phyloP scores from a whole-genome alignment of 768 basidiomycete species.

The Chalciporus sphaerocephalus region DNA sequence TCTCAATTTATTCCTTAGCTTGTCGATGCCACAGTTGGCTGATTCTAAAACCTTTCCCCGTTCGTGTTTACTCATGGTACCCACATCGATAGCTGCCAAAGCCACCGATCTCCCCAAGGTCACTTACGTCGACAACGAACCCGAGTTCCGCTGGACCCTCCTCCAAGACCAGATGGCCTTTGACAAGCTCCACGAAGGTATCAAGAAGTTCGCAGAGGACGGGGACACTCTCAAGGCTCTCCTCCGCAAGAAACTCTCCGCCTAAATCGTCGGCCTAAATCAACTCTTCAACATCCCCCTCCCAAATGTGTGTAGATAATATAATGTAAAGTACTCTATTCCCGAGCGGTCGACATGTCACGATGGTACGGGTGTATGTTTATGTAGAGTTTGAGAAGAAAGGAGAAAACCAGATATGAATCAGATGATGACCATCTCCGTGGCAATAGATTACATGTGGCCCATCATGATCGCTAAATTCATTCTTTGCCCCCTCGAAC shows the following conservation, averaged over 20 bases:
- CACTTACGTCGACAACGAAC: slow-evolving; percentile 83
- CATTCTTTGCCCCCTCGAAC: too few relatives aligned
- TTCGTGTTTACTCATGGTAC: background rate
- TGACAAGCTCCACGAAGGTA: slow-evolving; percentile 97
- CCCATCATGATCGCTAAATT: background rate
- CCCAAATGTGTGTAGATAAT: background rate
- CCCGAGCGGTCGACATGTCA: background rate
- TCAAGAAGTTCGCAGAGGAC: slow-evolving; percentile 97
- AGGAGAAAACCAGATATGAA: too few relatives aligned
- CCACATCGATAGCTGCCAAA: slow-evolving; percentile 40
- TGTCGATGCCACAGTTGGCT: background rate
- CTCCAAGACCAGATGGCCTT: slow-evolving; percentile 97
- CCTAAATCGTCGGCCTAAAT: slow-evolving; percentile 3
- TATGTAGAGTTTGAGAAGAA: background rate
- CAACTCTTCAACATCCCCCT: too few relatives aligned
- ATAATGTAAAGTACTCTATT: slow-evolving; percentile 2
- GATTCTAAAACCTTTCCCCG: background rate
- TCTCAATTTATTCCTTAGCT: background rate
- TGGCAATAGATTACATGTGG: background rate
- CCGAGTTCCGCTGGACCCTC: slow-evolving; percentile 93
- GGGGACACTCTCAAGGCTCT: slow-evolving; percentile 82
- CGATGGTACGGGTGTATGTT: slow-evolving; percentile 1
- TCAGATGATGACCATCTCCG: background rate
- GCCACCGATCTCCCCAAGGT: slow-evolving; percentile 71
- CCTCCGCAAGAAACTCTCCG: slow-evolving; percentile 61